These are phyloP conservation scores for Lactarius indigo DNA, from an alignment of 768 basidiomycete genomes.

Conservation along the genomic window DNA sequence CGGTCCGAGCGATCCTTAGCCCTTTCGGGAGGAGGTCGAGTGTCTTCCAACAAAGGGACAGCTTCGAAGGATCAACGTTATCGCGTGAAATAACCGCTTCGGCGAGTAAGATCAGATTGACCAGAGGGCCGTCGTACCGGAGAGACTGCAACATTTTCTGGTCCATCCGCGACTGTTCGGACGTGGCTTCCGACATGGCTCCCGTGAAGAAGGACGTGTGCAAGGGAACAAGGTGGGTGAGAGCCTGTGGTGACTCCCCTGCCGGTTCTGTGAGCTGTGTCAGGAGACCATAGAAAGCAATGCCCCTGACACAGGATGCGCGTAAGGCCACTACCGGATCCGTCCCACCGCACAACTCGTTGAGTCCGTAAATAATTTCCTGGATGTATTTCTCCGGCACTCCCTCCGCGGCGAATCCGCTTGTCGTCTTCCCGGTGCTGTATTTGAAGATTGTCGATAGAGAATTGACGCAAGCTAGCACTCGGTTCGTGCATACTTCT, in stretches of 20 bases:
- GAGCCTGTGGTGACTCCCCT: neutral
- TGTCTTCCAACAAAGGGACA: conserved; percentile 2
- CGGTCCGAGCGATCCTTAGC: neutral
- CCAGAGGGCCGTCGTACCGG: conserved; percentile 4
- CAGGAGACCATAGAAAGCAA: neutral
- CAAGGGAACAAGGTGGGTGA: neutral
- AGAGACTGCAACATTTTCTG: neutral
- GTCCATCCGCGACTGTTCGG: neutral
- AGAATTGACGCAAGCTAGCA: conserved; percentile 2
- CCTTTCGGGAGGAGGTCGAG: neutral
- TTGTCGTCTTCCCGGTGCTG: too few species aligned
- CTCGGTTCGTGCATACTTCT: conserved; percentile 2
- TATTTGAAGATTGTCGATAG: neutral
- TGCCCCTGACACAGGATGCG: conserved; percentile 4
- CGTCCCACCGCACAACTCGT: neutral
- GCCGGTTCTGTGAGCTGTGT: neutral
- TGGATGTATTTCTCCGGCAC: neutral
- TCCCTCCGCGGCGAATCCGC: neutral
- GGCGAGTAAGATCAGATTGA: conserved; percentile 3
- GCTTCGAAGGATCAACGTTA: neutral
- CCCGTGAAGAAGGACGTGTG: neutral
- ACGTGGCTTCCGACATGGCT: too few species aligned
- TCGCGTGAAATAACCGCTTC: neutral
- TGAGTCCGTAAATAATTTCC: neutral
- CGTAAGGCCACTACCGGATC: neutral